Evolutionary conservation across 2,329 filamentous ascomycete genomes (phyloP), one percentile per base, ranked within the genome.

Genomic region (Acephala macrosclerotiorum): DNA sequence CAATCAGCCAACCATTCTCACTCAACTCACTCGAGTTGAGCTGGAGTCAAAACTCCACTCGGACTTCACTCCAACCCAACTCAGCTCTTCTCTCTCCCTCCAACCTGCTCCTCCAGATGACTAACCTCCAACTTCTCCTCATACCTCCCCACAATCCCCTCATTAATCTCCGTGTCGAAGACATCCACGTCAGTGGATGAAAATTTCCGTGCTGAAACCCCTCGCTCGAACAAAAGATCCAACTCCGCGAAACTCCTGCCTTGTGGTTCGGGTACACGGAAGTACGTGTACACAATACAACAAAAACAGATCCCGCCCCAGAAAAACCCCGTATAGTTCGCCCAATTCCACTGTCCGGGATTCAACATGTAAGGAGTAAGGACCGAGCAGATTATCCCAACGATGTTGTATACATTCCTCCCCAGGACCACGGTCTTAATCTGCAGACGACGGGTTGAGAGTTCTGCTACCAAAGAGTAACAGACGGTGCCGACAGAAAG

Each of bases 341-440:
- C 84, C 94, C 93, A 97, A 79, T 96, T 83, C 94, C 94, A 97
- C 0, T 88, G 91, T 0, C 83, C 85, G 0, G 94, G 93, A 80
- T 97, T 97, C 49, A 97, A 85, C 94, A 97, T 97, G 80, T 96
- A 97, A 0, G 94, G 94, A 0, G 93, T 96, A 47, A 97, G 79
- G 3, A 97, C 90, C 59, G 88, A 90, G 75, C 89, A 92, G 73
- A 97, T 80, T 71, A 97, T 97, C 69, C 87, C 91, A 59, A 97
- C 81, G 74, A 96, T 94, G 83, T 86, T 87, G 68, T 67, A 69
- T 45, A 93, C 81, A 72, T 93, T 92, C 63, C 94, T 90, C 1
- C 91, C 93, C 1, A 97, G 85, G 0, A 96, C 94, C 25, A 97
- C 91, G 0, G 94, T 97, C 82, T 97, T 97, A 81, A 96, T 94